A percentile compares a stretch with the other conserved stretches of the same genome.
Evolutionary conservation across 192 early-diverging fungal genomes (phyloP).

Genomic region (Coemansia sp.): DNA sequence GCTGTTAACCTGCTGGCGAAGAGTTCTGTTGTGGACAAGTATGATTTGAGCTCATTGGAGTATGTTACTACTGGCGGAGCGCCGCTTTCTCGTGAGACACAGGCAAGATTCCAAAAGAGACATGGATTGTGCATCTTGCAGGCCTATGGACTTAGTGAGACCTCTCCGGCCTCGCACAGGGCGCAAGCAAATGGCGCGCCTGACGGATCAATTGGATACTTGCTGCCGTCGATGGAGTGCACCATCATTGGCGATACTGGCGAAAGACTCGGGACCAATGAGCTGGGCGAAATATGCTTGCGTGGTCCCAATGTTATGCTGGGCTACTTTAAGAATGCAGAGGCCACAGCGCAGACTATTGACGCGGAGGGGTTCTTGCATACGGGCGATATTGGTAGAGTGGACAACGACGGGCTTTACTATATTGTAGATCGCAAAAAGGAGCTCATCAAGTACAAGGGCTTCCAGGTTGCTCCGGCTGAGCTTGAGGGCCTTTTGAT

Average conservation of each 20-base stretch:
- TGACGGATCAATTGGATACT: conserved; percentile 63
- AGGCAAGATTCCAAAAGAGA: conserved; percentile 44
- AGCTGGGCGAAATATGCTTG: conserved; percentile 84
- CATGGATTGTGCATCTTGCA: conserved; percentile 51
- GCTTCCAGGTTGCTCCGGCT: conserved; percentile 80
- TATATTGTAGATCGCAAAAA: conserved; percentile 76
- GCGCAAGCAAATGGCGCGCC: conserved; percentile 1
- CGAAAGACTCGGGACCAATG: conserved; percentile 56
- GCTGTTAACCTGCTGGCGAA: conserved; percentile 70
- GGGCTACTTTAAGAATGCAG: conserved; percentile 78
- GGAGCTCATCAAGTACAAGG: conserved; percentile 94
- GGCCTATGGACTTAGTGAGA: conserved; percentile 69
- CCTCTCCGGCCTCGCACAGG: conserved; percentile 40
- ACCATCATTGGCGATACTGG: conserved; percentile 72
- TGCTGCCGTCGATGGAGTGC: conserved; percentile 70
- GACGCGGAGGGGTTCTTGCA: conserved; percentile 75
- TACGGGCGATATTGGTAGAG: conserved; percentile 76
- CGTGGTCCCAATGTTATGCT: conserved; percentile 84
- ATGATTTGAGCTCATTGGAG: conserved; percentile 64
- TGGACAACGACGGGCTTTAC: conserved; percentile 61
- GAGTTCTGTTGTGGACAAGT: conserved; percentile 68
- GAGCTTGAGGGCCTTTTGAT: conserved; percentile 80
- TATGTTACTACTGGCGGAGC: conserved; percentile 73
- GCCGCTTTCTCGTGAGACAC: conserved; percentile 68
- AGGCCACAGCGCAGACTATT: conserved; percentile 71